These are phyloP conservation scores for Circinella minor DNA, from an alignment of 371 early-diverging fungal genomes.

Conservation along the genomic window DNA sequence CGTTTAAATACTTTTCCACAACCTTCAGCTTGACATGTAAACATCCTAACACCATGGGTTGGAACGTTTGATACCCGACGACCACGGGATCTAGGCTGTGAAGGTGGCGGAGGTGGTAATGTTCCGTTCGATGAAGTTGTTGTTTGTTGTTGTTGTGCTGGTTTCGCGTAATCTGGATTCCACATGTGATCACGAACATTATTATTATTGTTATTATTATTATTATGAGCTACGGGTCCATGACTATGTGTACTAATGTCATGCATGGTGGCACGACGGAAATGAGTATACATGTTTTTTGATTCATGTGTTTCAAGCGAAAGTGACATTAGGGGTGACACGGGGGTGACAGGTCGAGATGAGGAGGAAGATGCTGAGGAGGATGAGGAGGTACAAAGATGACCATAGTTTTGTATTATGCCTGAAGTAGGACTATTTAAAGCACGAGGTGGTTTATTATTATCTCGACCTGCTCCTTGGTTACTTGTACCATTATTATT, in stretches of 20 bases:
- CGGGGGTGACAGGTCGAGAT: conserved; percentile 18
- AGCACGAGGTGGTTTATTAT: conserved; percentile 12
- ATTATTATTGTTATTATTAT: background rate
- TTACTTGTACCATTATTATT: background rate
- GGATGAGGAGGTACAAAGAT: conserved; percentile 17
- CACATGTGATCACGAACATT: conserved; percentile 4
- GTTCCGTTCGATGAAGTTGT: background rate
- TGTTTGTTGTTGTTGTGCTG: background rate
- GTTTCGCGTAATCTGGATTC: background rate
- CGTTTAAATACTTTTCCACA: conserved; percentile 70
- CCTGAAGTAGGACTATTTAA: conserved; percentile 17
- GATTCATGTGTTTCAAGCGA: conserved; percentile 7
- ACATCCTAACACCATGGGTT: conserved; percentile 48
- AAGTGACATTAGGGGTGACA: conserved; percentile 17
- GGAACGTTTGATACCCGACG: conserved; percentile 61
- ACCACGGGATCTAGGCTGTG: conserved; percentile 46
- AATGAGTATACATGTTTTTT: conserved; percentile 9
- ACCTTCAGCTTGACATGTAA: conserved; percentile 55
- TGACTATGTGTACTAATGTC: background rate
- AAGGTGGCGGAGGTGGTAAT: conserved; percentile 6
- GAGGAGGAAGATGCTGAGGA: conserved; percentile 15
- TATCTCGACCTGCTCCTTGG: conserved; percentile 6
- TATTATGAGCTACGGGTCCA: background rate
- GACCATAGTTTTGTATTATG: conserved; percentile 13
- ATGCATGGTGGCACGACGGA: conserved; percentile 6